Evolutionary conservation across 2,329 filamentous ascomycete species (phyloP), one percentile per base, ranked within the genome.

Genomic region (Exserohilum rostratum): DNA sequence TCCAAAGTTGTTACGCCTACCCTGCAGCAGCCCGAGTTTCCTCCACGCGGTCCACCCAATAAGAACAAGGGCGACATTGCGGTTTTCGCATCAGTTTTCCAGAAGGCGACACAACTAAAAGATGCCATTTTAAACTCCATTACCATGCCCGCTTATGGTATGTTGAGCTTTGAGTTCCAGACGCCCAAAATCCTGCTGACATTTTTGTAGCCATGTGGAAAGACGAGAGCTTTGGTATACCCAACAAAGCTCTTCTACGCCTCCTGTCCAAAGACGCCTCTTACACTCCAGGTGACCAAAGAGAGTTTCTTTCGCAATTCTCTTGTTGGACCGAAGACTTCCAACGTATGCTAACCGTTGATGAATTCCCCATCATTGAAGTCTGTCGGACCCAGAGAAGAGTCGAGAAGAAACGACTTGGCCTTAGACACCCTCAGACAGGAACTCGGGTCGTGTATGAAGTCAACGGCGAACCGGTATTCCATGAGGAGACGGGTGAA

Each of bases 61-160:
- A 80, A 80, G 39, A 79, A 53, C 18, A 64, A 57, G 9, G 49
- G 80, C 9, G 77, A 82, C 5, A 72, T 81, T n/a, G 79, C 83
- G 0, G 82, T 81, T 50, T 80, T 84, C 2, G 86, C 88, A 0
- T 88, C 88, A 0, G 79, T 89, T 11, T 80, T 91, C 20, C 86
- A 90, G 64, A 93, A 92, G 69, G 85, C 90, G 50, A 85, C 84
- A 6, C 80, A 87, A 46, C 85, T 93, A 78, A 93, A 92, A 71
- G 89, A 93, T 68, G 89, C 89, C 0, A 80, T 93, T 15, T 77
- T 93, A 6, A 89, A 91, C 67, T 90, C 86, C 34, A 90, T 90
- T 22, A 83, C 86, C 57, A 86, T 90, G 68, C 90, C 90, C 0
- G 87, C 91, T 18, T 78, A 92, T 39, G 87, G 65, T 68, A 47